Base-by-base conservation (phyloP, 129 eudicot species). In the Erigeron canadensis region DNA sequence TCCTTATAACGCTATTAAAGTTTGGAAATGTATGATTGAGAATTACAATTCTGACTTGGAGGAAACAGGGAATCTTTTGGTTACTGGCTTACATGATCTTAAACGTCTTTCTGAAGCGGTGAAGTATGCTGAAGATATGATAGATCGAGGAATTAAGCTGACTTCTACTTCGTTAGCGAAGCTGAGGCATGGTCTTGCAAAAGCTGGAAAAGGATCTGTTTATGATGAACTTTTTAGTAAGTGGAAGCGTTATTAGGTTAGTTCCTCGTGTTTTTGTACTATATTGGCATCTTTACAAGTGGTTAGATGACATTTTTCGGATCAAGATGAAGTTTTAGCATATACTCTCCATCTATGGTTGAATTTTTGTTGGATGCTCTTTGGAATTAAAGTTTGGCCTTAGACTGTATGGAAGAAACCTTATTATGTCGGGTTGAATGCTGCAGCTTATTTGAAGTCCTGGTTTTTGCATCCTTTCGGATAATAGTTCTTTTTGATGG, bases 41-140 rank as follows among this genome's bases (percentile, higher is more conserved):
- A 86, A 77, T 69, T 87, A 84, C 38, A 72, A 68, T 10, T 42
- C 7, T 37, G 72, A 78, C 38, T 78, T 86, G 76, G 98, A 86
- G 64, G 95, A 92, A 71, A 79, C 89, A 0, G 96, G 95, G 54
- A 92, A 92, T 81, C 4, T 75, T 73, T 75, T 89, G 82, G 86
- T 92, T 72, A 47, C 61, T 55, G 89, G 89, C 67, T 86, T 92
- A 39, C 81, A 86, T 43, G 98, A 85, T 51, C 72, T 76, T 72
- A 85, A 86, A 43, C 62, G 84, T 54, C 60, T 92, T 67, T 96
- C 90, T 34, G 98, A 92, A 78, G 96, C 98, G 41, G 94, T 89
- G 47, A 88, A 88, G 81, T 92, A 87, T 67, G 96, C 96, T 0
- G 91, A 92, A 46, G 96, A 86, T 75, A 86, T 88, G 85, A 83